Evolutionary conservation across 2,329 filamentous ascomycete species (phyloP), one percentile per base, ranked within the genome.

Genomic region (Chrysoporthe deuterocubensis): DNA sequence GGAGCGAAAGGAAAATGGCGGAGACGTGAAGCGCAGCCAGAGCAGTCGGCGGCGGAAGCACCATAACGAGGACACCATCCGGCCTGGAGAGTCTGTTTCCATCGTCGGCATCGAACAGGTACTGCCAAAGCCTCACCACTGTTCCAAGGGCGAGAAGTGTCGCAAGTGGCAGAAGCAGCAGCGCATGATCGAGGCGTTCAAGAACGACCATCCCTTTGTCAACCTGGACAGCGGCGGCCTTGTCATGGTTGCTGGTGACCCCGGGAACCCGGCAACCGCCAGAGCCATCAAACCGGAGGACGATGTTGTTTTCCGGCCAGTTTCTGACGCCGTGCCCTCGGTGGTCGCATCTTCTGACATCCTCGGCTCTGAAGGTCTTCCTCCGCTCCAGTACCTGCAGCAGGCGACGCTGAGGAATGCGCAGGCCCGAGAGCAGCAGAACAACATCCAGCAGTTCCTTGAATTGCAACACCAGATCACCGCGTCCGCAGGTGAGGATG

Each of bases 51-150:
- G 77, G 52, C 79, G 77, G 67, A 79, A 78, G 71, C 73, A 76
- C 8, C 78, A 81, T 14, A 77, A 81, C 64, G 87, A 89, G 71
- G 91, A 94, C 73, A 80, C 87, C 59, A 90, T 96, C 76, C 90
- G 90, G 1, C 93, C 93, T 2, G 86, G 90, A 68, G 92, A 97
- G 77, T 95, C 93, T 0, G 90, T 96, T 4, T 97, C 93, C 0
- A 97, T 97, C 73, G 93, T 97, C 44, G 94, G 92, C 40, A 97
- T 97, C 71, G 94, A 97, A 80, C 93, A 97, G 78, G 82, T 96
- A 65, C 85, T 97, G 65, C 94, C 94, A 5, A 94, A 93, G 80
- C 88, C 90, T 18, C 94, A 97, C 79, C 86, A 86, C 67, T 97
- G 94, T 80, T 88, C 89, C 58, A 97, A 96, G 78, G 94, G 94